A percentile compares a stretch with the other conserved stretches of the same genome.
Evolutionary conservation across 2,329 filamentous ascomycete genomes (phyloP).

Genomic region (Pezicula neosporulosa): DNA sequence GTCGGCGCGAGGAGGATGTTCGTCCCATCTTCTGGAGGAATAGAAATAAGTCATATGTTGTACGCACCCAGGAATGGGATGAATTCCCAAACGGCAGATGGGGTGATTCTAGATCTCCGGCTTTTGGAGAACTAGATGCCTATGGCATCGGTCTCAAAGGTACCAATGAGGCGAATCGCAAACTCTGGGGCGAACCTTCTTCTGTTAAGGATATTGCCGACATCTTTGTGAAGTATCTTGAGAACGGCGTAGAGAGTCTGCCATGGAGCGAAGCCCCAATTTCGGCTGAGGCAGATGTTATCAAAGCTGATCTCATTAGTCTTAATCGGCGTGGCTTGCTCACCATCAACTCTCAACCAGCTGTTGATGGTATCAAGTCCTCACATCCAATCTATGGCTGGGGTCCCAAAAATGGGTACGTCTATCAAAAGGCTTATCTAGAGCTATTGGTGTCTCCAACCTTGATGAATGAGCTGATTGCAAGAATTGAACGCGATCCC

Average conservation of each 20-base stretch:
- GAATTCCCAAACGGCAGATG: constrained; percentile 98
- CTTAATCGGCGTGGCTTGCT: constrained; percentile 85
- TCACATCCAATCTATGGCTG: constrained; percentile 85
- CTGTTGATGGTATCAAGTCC: constrained; percentile 87
- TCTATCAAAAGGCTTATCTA: constrained; percentile 97
- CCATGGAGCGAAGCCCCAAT: constrained; percentile 95
- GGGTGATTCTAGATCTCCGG: constrained; percentile 94
- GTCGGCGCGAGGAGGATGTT: constrained; percentile 88
- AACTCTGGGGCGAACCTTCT: constrained; percentile 86
- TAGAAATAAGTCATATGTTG: constrained; percentile 90
- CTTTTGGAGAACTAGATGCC: constrained; percentile 90
- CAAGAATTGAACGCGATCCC: constrained; percentile 71
- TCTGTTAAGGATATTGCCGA: constrained; percentile 76
- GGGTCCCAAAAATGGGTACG: constrained; percentile 92
- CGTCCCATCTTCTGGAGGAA: constrained; percentile 99
- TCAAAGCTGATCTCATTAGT: constrained; percentile 72
- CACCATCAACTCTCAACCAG: constrained; percentile 96
- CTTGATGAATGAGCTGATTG: constrained; percentile 72
- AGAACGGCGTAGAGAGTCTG: constrained; percentile 74
- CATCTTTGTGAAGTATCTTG: constrained; percentile 82
- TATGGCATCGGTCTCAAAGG: constrained; percentile 94
- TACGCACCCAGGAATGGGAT: constrained; percentile 96
- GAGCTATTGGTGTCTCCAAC: constrained; percentile 85
- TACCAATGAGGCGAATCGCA: constrained; percentile 92
- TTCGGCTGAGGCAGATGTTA: constrained; percentile 73